These are phyloP conservation scores for Fusarium praegraminearum DNA, from an alignment of 2,329 filamentous ascomycete genomes.

Conservation along the genomic window DNA sequence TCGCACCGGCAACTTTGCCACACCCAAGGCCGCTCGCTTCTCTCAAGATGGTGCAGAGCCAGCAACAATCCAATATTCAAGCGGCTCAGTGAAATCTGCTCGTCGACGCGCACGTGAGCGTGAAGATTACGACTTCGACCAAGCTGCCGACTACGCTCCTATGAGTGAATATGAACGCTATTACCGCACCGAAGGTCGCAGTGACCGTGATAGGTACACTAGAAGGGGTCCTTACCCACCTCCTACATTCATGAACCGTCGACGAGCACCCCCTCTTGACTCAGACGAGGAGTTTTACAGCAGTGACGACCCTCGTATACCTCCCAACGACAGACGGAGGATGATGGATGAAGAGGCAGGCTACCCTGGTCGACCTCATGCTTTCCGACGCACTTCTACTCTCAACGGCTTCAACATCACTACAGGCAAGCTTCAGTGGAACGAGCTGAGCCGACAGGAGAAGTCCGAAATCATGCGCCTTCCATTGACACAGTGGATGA, in stretches of 20 bases:
- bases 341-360: constrained; percentile 45
- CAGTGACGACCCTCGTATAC: constrained; percentile 37
- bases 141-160: constrained; percentile 35
- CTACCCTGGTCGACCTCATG: constrained; percentile 5
- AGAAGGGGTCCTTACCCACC: constrained; percentile 44
- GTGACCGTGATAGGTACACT: constrained; percentile 40
- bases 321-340: constrained; percentile 30
- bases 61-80: constrained; percentile 29
- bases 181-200: constrained; percentile 42
- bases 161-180: constrained; percentile 44
- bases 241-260: constrained; percentile 44
- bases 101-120: constrained; percentile 38
- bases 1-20: constrained; percentile 31
- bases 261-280: constrained; percentile 36
- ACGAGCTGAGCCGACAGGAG: constrained; percentile 54
- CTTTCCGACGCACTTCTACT: constrained; percentile 28
- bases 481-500: constrained; percentile 61
- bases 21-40: constrained; percentile 29
- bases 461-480: constrained; percentile 59
- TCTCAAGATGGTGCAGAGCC: constrained; percentile 44
- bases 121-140: constrained; percentile 45
- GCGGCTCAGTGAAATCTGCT: constrained; percentile 39
- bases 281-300: constrained; percentile 45
- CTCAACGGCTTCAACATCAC: constrained; percentile 34
- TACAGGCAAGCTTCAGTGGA: constrained; percentile 53